A percentile compares a stretch with the other conserved stretches of the same genome.
phyloP scores from a whole-genome alignment of 2,329 filamentous ascomycete genomes.

The Byssothecium circinans region DNA sequence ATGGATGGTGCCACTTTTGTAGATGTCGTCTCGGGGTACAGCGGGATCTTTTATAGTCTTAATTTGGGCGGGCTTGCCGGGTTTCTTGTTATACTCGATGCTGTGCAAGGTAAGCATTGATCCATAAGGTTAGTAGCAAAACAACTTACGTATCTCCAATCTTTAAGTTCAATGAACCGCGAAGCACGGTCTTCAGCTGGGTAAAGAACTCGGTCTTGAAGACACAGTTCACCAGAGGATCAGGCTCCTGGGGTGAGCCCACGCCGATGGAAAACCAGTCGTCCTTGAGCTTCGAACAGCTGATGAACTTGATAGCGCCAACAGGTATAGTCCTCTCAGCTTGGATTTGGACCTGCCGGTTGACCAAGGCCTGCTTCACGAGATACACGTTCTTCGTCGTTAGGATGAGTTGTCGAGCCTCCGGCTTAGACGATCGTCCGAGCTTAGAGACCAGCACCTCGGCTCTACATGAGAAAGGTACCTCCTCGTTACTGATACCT shows the following conservation, averaged over 20 bases:
- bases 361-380: conserved; percentile 79
- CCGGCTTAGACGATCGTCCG: conserved; percentile 91
- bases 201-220: conserved; percentile 98
- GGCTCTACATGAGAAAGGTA: conserved; percentile 86
- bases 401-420: conserved; percentile 80
- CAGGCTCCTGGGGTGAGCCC: conserved; percentile 86
- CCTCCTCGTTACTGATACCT: conserved; percentile 70
- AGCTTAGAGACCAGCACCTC: conserved; percentile 93
- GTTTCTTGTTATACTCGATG: conserved; percentile 98
- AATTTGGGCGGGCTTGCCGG: conserved; percentile 83
- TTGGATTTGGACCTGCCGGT: conserved; percentile 77
- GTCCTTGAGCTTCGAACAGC: conserved; percentile 78
- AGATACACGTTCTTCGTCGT: conserved; percentile 88
- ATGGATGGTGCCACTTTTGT: conserved; percentile 92
- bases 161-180: conserved; percentile 78
- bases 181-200: conserved; percentile 78
- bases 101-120: conserved; percentile 38
- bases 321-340: conserved; percentile 81
- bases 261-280: conserved; percentile 96
- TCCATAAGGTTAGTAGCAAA: background rate
- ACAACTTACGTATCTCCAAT: conserved; percentile 66
- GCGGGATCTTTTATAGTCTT: conserved; percentile 89
- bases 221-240: conserved; percentile 89
- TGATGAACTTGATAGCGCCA: conserved; percentile 85
- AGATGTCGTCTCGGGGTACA: conserved; percentile 71